Percentiles rank a stretch among this genome's conserved stretches.
Conservation (phyloP, 2,329 filamentous ascomycete genomes). For the Biscogniauxia mediterranea region DNA sequence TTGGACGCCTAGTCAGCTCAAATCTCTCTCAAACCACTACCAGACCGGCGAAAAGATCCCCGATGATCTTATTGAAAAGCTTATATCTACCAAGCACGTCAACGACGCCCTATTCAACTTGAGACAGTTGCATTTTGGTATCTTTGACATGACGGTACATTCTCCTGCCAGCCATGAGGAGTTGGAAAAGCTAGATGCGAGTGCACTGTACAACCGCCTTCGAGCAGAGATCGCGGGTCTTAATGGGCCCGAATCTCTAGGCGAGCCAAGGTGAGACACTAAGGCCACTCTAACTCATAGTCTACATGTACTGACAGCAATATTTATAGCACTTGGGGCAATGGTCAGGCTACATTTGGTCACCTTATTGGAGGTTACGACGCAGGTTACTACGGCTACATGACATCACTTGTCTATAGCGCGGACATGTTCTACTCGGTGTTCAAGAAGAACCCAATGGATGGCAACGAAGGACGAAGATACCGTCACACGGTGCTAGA, state of each 20-base stretch:
- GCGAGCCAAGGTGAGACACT: constrained; percentile 48
- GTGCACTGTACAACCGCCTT: constrained; percentile 69
- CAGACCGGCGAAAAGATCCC: constrained; percentile 68
- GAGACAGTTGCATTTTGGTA: constrained; percentile 75
- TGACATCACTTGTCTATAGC: constrained; percentile 76
- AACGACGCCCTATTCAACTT: constrained; percentile 79
- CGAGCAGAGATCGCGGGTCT: constrained; percentile 70
- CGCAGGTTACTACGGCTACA: constrained; percentile 77
- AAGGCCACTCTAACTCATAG: not conserved
- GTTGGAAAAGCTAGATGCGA: constrained; percentile 63
- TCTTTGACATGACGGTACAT: constrained; percentile 82
- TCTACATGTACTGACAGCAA: constrained; percentile 26
- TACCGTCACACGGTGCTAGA: constrained; percentile 79
- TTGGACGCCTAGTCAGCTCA: constrained; percentile 65
- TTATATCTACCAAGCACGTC: constrained; percentile 76
- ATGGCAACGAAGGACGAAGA: constrained; percentile 67
- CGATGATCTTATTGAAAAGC: constrained; percentile 69
- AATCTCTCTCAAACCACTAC: constrained; percentile 71
- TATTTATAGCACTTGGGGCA: constrained; percentile 60
- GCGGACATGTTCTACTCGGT: constrained; percentile 83
- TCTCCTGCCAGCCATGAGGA: constrained; percentile 66
- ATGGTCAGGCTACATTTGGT: constrained; percentile 77
- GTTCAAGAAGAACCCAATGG: constrained; percentile 78
- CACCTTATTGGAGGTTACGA: constrained; percentile 84
- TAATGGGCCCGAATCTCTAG: constrained; percentile 69